phyloP scores from a whole-genome alignment of 805 yeast species.

The Teunomyces gatunensis region DNA sequence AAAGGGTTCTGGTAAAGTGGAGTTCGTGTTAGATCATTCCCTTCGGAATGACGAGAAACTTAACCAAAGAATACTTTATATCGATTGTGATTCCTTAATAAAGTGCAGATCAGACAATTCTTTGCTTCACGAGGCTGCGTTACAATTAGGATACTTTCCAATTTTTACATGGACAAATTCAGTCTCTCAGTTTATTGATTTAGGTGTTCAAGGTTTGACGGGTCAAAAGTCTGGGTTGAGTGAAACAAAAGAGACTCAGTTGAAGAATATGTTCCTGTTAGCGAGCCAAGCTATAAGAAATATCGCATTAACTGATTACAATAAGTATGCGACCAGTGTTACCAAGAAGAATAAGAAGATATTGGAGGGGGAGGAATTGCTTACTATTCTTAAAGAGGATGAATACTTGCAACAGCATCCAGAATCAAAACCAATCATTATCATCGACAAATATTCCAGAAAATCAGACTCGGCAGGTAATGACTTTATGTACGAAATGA shows the following conservation, averaged over 20 bases:
- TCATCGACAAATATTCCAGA: constrained; percentile 68
- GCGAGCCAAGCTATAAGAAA: constrained; percentile 72
- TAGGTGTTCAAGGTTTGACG: constrained; percentile 84
- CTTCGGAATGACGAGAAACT: constrained; percentile 49
- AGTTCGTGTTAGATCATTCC: constrained; percentile 67
- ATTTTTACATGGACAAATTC: constrained; percentile 90
- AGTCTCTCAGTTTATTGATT: constrained; percentile 73
- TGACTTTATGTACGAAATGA: constrained; percentile 63
- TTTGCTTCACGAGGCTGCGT: constrained; percentile 65
- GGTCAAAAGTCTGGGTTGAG: constrained; percentile 92
- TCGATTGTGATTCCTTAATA: constrained; percentile 77
- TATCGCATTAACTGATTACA: constrained; percentile 41
- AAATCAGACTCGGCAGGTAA: constrained; percentile 48
- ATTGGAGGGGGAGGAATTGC: constrained; percentile 21
- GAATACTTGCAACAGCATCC: constrained; percentile 85
- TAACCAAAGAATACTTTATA: constrained; percentile 50
- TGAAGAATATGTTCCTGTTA: constrained; percentile 73
- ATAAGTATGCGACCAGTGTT: constrained; percentile 24
- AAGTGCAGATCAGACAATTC: constrained; percentile 73
- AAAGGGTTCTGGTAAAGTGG: constrained; percentile 90
- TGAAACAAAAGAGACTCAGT: constrained; percentile 77
- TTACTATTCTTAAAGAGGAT: constrained; percentile 59
- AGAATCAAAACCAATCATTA: constrained; percentile 79
- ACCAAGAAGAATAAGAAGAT: constrained; percentile 16
- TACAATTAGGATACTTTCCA: constrained; percentile 86